A percentile compares a stretch with the other conserved stretches of the same genome.
phyloP scores from a whole-genome alignment of 176 grass and related monocot genomes.

The Oryza nivara region DNA sequence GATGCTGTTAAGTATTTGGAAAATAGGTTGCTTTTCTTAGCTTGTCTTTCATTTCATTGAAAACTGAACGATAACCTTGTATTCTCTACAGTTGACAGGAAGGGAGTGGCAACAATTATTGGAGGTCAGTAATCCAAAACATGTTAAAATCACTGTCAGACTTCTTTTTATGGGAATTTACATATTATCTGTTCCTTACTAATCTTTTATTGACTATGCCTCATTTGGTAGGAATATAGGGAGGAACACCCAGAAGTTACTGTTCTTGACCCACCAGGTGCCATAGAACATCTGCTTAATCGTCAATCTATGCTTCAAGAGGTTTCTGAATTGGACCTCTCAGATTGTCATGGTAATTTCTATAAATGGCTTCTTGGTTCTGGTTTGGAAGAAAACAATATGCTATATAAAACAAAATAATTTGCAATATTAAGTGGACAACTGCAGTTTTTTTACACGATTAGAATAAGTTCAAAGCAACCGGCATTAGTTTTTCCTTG shows the following conservation, averaged over 20 bases:
- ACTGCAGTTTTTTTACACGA: background rate
- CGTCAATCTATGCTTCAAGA: conserved; percentile 97
- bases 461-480: background rate
- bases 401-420: background rate
- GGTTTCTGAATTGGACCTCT: conserved; percentile 83
- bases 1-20: background rate
- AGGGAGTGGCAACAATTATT: conserved; percentile 83
- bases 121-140: conserved; percentile 66
- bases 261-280: conserved; percentile 89
- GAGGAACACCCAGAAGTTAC: conserved; percentile 94
- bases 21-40: background rate
- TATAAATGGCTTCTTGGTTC: conserved; percentile 23
- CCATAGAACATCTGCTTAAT: conserved; percentile 86
- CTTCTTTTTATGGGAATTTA: conserved; percentile 27
- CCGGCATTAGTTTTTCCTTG: background rate
- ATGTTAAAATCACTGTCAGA: conserved; percentile 38
- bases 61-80: conserved; percentile 1
- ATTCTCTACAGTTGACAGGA: conserved; percentile 68
- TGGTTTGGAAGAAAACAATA: conserved; percentile 14
- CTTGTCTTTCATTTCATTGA: conserved; percentile 26
- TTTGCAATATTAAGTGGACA: background rate
- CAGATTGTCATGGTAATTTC: conserved; percentile 82
- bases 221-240: conserved; percentile 64
- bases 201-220: conserved; percentile 6
- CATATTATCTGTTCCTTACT: conserved; percentile 15